Conservation (phyloP, 371 early-diverging fungal genomes). For the Smittium culicis region DNA sequence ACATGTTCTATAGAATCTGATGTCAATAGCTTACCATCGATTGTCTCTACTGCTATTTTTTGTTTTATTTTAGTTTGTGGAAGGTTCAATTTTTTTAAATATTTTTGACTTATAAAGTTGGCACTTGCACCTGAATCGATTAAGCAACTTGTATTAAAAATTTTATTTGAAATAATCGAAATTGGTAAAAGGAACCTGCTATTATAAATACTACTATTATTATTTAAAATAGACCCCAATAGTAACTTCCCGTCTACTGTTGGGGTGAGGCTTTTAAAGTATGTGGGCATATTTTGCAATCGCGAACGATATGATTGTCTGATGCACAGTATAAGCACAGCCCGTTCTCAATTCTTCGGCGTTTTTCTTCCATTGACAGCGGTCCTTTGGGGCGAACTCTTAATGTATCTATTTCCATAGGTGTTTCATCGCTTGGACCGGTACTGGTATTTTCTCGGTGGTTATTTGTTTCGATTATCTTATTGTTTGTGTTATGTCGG, state of each 20-base stretch:
- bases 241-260: neutral
- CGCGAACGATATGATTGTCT: neutral
- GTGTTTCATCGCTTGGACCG: neutral
- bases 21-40: conserved; percentile 8
- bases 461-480: no score
- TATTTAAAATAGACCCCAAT: neutral
- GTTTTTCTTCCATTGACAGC: neutral
- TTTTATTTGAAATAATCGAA: neutral
- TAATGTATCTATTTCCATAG: neutral
- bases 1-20: neutral
- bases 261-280: neutral
- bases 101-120: conserved; percentile 2
- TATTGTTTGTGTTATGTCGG: neutral
- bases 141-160: neutral
- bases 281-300: neutral
- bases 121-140: neutral
- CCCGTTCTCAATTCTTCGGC: neutral
- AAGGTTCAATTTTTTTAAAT: conserved; percentile 9
- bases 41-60: conserved; percentile 3
- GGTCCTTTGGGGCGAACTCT: neutral
- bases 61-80: neutral
- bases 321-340: neutral
- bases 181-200: neutral
- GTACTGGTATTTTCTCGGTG: neutral
- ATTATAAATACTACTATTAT: neutral